Evolutionary conservation across 2,329 filamentous ascomycete species (phyloP), one percentile per base, ranked within the genome.

Genomic region (Magnaporthales sp.): DNA sequence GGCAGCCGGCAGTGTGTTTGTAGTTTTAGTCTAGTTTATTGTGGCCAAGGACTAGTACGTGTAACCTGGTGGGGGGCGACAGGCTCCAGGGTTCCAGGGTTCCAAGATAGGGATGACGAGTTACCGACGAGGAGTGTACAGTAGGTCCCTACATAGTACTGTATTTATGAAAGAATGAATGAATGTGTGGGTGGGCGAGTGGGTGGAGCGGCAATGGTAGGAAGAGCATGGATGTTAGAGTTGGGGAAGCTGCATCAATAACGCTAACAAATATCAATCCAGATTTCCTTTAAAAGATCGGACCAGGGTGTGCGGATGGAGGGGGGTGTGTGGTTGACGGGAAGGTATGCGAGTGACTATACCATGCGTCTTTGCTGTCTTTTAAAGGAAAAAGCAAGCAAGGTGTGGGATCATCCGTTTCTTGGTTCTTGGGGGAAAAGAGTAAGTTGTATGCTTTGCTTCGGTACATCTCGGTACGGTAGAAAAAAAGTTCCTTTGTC

Each of bases 21-120:
- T 58, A 58, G 54, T 58, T 26, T 58, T 58, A 26, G 13, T 58
- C 54, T 58, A 58, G 54, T n/a, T 58, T 58, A 26, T 58, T 58
- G 24, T 58, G 11, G 24, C 24, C 54, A 58, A 26, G 24, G 54
- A 58, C 15, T 58, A 58, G 22, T 58, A 58, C 54, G 54, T 58
- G 54, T 26, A 26, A 58, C 54, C 54, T 26, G 15, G 54, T 58
- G n/a, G 54, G 54, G 54, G 24, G 54, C 22, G 54, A n/a, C 54
- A 58, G 54, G 54, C 54, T 58, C 54, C 54, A 58, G 54, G 54
- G n/a, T 58, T 58, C 54, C 54, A 58, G 54, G 54, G n/a, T 58
- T 58, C 54, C 5, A 58, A 58, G 24, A 58, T 22, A 58, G 38
- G 54, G 54, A 58, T 58, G 54, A 58, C 24, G 54, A 26, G 54